phyloP scores from a whole-genome alignment of 768 basidiomycete species.

The Auricularia cornea region DNA sequence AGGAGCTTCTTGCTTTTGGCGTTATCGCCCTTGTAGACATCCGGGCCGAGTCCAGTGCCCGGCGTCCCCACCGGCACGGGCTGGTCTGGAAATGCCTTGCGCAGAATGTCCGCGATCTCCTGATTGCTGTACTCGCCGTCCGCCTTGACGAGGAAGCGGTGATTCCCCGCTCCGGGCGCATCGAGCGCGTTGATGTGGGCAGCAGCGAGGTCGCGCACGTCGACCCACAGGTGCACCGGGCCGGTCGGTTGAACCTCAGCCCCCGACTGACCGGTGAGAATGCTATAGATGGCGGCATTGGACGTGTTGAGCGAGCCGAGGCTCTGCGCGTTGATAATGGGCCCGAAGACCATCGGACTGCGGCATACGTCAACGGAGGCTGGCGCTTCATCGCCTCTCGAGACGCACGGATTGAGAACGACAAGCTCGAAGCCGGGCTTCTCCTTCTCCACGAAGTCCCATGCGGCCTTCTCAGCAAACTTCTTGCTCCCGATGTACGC shows the following conservation, averaged over 20 bases:
- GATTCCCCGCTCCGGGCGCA: conserved; percentile 42
- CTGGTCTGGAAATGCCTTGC: not conserved
- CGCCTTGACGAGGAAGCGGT: conserved; percentile 46
- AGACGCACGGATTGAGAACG: not conserved
- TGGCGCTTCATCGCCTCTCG: not conserved
- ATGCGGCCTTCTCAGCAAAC: conserved; percentile 5
- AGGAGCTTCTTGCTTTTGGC: not conserved
- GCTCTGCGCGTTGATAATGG: not conserved
- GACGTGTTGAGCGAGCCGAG: not conserved
- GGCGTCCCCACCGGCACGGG: not conserved
- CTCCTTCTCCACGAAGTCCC: not conserved
- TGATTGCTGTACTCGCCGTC: conserved; percentile 4
- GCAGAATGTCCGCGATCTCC: not conserved
- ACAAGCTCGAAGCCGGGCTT: conserved; percentile 3
- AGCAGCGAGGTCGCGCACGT: not conserved
- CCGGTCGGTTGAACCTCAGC: not conserved
- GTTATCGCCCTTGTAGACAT: not conserved
- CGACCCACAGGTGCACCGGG: not conserved
- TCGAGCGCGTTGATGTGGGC: conserved; percentile 35
- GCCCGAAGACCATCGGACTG: not conserved
- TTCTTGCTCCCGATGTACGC: not conserved
- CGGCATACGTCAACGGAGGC: not conserved
- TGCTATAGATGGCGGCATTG: not conserved
- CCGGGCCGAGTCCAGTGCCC: not conserved
- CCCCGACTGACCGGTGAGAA: not conserved